These are phyloP conservation scores for Chaetomium sp. DNA, from an alignment of 2,329 filamentous ascomycete species.

Conservation along the genomic window DNA sequence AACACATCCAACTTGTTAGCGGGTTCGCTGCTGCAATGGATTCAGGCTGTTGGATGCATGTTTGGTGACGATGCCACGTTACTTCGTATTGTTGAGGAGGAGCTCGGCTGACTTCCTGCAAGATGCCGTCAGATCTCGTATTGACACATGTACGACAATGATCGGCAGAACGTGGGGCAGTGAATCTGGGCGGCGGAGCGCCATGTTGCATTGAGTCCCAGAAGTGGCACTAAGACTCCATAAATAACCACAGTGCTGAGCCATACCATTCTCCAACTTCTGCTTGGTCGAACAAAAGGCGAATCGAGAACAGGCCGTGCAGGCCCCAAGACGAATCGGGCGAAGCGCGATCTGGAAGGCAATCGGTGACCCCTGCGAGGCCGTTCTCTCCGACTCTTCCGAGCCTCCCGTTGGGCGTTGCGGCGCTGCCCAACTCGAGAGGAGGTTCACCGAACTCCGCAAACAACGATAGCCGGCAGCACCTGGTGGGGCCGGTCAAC, in stretches of 20 bases:
- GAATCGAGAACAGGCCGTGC: background rate
- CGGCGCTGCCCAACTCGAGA: no score
- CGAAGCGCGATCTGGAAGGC: background rate
- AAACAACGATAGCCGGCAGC: background rate
- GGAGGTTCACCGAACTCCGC: background rate
- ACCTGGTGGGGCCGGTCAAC: background rate
- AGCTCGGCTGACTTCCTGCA: conserved; percentile 1
- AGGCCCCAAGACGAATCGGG: background rate
- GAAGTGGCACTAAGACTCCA: background rate
- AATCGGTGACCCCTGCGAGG: background rate
- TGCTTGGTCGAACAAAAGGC: background rate
- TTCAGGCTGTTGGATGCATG: conserved; percentile 2
- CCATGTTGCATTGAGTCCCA: background rate
- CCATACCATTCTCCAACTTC: background rate
- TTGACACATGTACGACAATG: conserved; percentile 13
- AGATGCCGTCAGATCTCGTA: conserved; percentile 19
- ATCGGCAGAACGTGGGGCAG: conserved; percentile 16
- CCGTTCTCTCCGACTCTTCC: no score
- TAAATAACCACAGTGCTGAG: conserved; percentile 13
- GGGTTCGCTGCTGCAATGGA: background rate
- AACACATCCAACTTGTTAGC: background rate
- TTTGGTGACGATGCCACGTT: conserved; percentile 4
- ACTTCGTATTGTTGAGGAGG: conserved; percentile 8
- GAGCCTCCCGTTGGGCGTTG: no score
- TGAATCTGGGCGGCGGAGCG: background rate